Base-by-base conservation (phyloP, 2,329 filamentous ascomycete genomes). In the Cryphonectria parasitica region DNA sequence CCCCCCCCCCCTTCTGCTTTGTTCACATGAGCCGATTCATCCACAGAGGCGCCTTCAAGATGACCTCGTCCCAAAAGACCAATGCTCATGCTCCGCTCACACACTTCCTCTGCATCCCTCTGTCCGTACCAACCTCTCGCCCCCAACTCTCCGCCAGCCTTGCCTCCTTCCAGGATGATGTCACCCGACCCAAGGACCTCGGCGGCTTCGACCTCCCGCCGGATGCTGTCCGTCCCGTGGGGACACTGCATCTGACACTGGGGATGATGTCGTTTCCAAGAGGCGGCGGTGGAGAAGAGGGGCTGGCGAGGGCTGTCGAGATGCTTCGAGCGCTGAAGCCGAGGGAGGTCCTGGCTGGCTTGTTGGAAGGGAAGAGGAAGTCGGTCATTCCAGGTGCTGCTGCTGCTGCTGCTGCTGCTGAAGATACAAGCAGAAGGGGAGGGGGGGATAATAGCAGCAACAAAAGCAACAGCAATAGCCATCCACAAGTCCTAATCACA, bases 221-320 rank as follows among this genome's bases (percentile, higher is more conserved):
- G 43, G 86, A 86, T 68, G 93, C 94, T 1, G 82, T 97, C 66
- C 85, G 94, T 39, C 94, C 94, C 0, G 81, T 93, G 0, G 92
- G 93, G 0, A 94, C 94, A 0, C 80, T 98, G 64, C 95, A 98
- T 80, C 83, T 97, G 2, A 98, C 95, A 0, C 84, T 98, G 0
- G 95, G 94, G 0, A 92, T 97, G 1, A 95, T 98, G 92, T 91
- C 87, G 74, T 86, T 97, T 13, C 80, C 84, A 3, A 84, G 82
- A 2, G 80, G 83, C 2, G 28, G 31, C 25, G 31, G 36, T 36
- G 36, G 36, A 10, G 25, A 31, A 2, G 83, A 86, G 66, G 77
- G 78, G 5, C 73, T 87, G 8, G 80, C 81, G 3, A 79, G 75
- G 54, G 86, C 86, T 1, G 76, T 81, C 19, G 79, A 78, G 52